A percentile compares a stretch with the other conserved stretches of the same genome.
phyloP scores from a whole-genome alignment of 2,329 filamentous ascomycete genomes.

The Fusarium duplospermum region DNA sequence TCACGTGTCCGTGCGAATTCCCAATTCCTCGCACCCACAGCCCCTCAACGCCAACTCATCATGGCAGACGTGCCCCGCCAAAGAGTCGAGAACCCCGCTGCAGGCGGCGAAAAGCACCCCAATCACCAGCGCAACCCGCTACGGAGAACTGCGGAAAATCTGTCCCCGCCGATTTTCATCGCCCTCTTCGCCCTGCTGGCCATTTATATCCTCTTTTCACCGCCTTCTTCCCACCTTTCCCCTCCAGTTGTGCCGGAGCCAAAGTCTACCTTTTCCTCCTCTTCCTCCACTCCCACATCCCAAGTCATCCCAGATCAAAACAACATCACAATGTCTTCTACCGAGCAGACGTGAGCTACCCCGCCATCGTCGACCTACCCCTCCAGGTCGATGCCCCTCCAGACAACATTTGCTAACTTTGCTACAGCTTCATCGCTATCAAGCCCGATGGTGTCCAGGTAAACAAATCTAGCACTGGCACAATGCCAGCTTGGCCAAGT shows the following conservation, averaged over 20 bases:
- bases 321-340: conserved; percentile 71
- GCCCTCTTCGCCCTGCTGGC: conserved; percentile 53
- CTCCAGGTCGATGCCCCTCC: conserved; percentile 34
- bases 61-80: conserved; percentile 51
- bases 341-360: conserved; percentile 85
- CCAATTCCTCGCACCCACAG: conserved; percentile 21
- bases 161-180: conserved; percentile 58
- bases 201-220: conserved; percentile 52
- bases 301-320: conserved; percentile 43
- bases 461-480: conserved; percentile 49
- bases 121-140: conserved; percentile 39
- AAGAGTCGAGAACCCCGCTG: conserved; percentile 49
- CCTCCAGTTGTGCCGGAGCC: conserved; percentile 45
- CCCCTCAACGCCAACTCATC: conserved; percentile 44
- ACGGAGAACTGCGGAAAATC: conserved; percentile 52
- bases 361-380: conserved; percentile 43
- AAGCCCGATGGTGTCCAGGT: conserved; percentile 99
- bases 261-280: conserved; percentile 38
- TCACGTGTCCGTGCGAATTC: conserved; percentile 46
- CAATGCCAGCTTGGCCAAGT: neutral
- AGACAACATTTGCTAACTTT: conserved; percentile 40
- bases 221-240: conserved; percentile 44
- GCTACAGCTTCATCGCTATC: conserved; percentile 95
- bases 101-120: conserved; percentile 39
- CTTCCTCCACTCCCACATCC: conserved; percentile 45